These are phyloP conservation scores for Arthroderma sp. DNA, from an alignment of 2,329 filamentous ascomycete genomes.

Conservation along the genomic window DNA sequence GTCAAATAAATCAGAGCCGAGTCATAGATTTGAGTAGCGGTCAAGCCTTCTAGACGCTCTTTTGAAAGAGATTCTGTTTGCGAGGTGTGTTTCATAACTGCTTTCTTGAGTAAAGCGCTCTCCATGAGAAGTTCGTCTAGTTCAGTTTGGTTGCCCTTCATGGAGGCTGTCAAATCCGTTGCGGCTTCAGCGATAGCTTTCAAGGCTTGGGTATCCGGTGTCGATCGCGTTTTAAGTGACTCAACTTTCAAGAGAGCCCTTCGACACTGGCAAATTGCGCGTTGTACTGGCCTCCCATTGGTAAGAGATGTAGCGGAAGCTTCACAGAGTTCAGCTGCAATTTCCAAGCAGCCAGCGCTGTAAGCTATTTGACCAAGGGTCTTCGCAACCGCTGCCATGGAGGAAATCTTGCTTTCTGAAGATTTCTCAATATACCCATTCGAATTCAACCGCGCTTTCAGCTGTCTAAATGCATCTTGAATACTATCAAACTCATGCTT, in stretches of 20 bases:
- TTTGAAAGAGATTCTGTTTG: constrained; percentile 16
- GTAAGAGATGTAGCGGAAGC: constrained; percentile 24
- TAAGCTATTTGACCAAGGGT: constrained; percentile 31
- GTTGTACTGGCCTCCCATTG: constrained; percentile 23
- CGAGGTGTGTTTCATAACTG: constrained; percentile 23
- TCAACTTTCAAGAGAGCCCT: constrained; percentile 30
- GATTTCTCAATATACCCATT: constrained; percentile 19
- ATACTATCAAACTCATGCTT: constrained; percentile 28
- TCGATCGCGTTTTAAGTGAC: constrained; percentile 18
- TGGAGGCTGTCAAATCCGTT: constrained; percentile 24
- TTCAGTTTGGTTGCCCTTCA: constrained; percentile 31
- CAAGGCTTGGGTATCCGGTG: constrained; percentile 15
- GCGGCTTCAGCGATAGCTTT: constrained; percentile 26
- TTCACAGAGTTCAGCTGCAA: constrained; percentile 28
- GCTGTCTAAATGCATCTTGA: constrained; percentile 26
- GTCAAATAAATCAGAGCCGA: constrained; percentile 28
- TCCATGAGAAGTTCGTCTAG: constrained; percentile 36
- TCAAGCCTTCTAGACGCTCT: constrained; percentile 12
- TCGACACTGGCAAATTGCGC: constrained; percentile 30
- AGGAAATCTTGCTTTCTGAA: constrained; percentile 17
- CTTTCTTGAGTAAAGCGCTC: constrained; percentile 33
- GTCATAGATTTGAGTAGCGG: constrained; percentile 13
- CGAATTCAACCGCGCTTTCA: constrained; percentile 24
- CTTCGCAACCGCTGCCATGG: constrained; percentile 25
- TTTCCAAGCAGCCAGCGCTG: constrained; percentile 29